phyloP scores from a whole-genome alignment of 164 flowering plant genomes.

The Vitis cinerea region DNA sequence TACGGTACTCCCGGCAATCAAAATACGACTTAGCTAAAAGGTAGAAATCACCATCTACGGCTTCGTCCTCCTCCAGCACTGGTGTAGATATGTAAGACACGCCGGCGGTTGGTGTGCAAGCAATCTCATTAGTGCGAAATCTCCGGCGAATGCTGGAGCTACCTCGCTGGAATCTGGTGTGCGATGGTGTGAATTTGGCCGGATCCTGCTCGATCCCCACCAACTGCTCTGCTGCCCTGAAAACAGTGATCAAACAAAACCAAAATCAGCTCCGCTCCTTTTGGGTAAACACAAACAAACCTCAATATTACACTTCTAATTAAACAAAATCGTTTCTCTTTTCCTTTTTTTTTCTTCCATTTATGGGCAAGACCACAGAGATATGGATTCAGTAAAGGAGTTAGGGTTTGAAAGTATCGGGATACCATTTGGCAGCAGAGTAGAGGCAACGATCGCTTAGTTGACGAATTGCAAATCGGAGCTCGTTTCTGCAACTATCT shows the following conservation, averaged over 20 bases:
- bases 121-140: conserved; percentile 48
- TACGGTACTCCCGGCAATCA: conserved; percentile 79
- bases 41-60: conserved; percentile 62
- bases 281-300: background rate
- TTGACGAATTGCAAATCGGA: conserved; percentile 79
- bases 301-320: background rate
- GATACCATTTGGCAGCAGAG: conserved; percentile 92
- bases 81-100: conserved; percentile 69
- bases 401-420: too few species aligned
- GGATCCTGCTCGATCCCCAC: conserved; percentile 92
- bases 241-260: background rate
- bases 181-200: conserved; percentile 75
- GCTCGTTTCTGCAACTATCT: conserved; percentile 76
- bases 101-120: conserved; percentile 64
- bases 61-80: conserved; percentile 63
- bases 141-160: conserved; percentile 80
- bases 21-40: conserved; percentile 86
- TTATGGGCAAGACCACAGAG: background rate
- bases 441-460: conserved; percentile 94
- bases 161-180: conserved; percentile 80
- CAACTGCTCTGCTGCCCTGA: conserved; percentile 94
- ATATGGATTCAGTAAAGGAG: conserved; percentile 17
- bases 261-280: background rate
- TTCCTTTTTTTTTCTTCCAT: too few species aligned
- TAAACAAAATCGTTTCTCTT: too few species aligned